Percentiles rank a stretch among this genome's conserved stretches.
These are phyloP conservation scores for Cyphellophora europaea DNA, from an alignment of 2,329 filamentous ascomycete species.

Conservation along the genomic window DNA sequence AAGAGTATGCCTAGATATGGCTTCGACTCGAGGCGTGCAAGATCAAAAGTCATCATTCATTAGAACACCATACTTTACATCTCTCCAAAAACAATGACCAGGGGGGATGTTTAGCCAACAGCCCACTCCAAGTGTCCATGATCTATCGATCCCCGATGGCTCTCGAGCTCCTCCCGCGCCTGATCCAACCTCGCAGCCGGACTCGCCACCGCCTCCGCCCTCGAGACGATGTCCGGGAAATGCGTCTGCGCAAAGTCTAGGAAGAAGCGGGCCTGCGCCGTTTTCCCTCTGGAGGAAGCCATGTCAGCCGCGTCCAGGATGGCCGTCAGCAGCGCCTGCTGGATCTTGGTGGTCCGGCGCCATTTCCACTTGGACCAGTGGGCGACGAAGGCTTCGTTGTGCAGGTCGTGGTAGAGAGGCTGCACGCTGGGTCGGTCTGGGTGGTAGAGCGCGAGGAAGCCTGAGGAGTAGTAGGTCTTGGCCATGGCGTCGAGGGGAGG, in stretches of 20 bases:
- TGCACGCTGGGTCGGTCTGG: slow-evolving; percentile 25
- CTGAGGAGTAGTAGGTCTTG: slow-evolving; percentile 20
- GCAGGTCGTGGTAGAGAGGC: slow-evolving; percentile 5
- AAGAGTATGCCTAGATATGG: no score
- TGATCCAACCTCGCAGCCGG: slow-evolving; percentile 6
- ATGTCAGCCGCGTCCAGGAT: slow-evolving; percentile 30
- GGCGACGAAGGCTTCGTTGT: slow-evolving; percentile 16
- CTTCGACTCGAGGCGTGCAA: no score
- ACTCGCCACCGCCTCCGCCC: slow-evolving; percentile 1
- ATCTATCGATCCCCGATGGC: no score
- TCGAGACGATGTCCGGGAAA: slow-evolving; percentile 12
- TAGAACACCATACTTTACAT: no score
- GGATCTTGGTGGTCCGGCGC: slow-evolving; percentile 9
- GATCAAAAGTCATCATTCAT: no score
- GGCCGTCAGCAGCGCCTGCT: slow-evolving; percentile 24
- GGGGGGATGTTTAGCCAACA: no score
- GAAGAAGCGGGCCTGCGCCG: slow-evolving; percentile 9
- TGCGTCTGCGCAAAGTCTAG: slow-evolving; percentile 15
- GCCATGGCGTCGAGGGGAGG: slow-evolving; percentile 17
- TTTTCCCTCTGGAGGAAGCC: slow-evolving; percentile 23
- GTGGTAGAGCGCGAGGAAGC: slow-evolving; percentile 27
- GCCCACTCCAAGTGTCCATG: no score
- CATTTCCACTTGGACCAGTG: slow-evolving; percentile 9
- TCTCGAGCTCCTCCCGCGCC: slow-evolving; percentile 4
- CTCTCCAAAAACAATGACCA: no score